A percentile compares a stretch with the other conserved stretches of the same genome.
Evolutionary conservation across 1,284 basidiomycete species (phyloP).

Genomic region (Moniliophthora roreri): DNA sequence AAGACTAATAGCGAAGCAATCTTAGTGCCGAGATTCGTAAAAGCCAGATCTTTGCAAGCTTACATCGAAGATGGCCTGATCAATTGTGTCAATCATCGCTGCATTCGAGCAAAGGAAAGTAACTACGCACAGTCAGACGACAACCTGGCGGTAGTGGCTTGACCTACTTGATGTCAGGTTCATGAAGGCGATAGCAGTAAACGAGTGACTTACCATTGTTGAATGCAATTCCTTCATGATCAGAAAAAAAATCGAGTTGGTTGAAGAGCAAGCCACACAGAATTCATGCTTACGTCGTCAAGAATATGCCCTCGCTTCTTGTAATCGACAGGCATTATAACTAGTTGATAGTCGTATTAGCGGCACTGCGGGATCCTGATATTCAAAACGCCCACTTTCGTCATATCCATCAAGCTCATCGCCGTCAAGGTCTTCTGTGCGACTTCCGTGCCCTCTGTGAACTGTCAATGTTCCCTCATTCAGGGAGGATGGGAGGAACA

Average conservation of each 20-base stretch:
- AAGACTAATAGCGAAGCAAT: constrained; percentile 38
- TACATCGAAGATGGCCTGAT: constrained; percentile 72
- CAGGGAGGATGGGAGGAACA: not conserved
- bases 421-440: constrained; percentile 68
- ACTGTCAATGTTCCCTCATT: constrained; percentile 40
- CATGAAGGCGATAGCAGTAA: not conserved
- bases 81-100: not conserved
- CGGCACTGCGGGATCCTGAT: not conserved
- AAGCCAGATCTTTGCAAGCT: constrained; percentile 29
- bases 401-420: constrained; percentile 70
- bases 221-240: constrained; percentile 52
- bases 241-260: constrained; percentile 4
- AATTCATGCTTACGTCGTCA: constrained; percentile 64
- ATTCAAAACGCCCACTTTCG: constrained; percentile 47
- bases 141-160: constrained; percentile 59
- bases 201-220: constrained; percentile 45
- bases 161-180: constrained; percentile 39
- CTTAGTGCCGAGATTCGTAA: constrained; percentile 3
- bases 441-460: constrained; percentile 80
- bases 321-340: constrained; percentile 78
- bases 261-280: not conserved
- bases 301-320: constrained; percentile 66
- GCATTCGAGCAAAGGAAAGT: not conserved
- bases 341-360: constrained; percentile 25
- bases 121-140: constrained; percentile 56